Evolutionary conservation across 371 early-diverging fungal genomes (phyloP), one percentile per base, ranked within the genome.

Genomic region (Massospora cicadina): DNA sequence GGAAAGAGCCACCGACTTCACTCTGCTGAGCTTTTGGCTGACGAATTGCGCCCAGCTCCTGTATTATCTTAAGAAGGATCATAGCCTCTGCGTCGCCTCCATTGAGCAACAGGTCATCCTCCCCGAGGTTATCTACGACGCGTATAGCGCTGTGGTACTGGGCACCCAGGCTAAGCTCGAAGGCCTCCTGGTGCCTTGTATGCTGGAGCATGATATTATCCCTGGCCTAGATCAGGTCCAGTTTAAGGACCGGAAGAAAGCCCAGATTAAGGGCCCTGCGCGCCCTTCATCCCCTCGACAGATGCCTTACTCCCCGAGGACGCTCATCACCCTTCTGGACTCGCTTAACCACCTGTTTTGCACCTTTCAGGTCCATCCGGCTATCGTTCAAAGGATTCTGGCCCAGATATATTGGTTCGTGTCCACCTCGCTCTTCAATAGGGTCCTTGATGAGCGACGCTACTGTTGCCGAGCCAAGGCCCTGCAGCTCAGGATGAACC

Each of bases 401-500:
- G 73, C 75, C 10, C 91, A 91, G 67, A 67, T 90, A 26, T 77
- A 89, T 67, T 80, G 87, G 69, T 86, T 78, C 65, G 66, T 90
- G n/a, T 80, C 84, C 23, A 76, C 81, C 63, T 86, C 85, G 68
- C 60, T 88, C 31, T 91, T 93, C 71, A 93, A 93, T 70, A 79
- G 79, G 1, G 84, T 95, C 68, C 70, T 93, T 59, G 75, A 75
- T 2, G 79, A 78, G 68, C 81, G 82, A 63, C 80, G 81, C 33
- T 83, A 83, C 58, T 77, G 87, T 67, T 83, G 83, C 66, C 82
- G 93, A 7, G 80, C 86, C 26, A 81, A 81, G 62, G 93, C 93
- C 0, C 71, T 89, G 60, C 89, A 87, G 71, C 82, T 92, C 2
- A 84, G 87, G 23, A 81, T 90, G 77, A 95, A 94, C 68, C 60